Percentiles rank a stretch among this genome's conserved stretches.
These are phyloP conservation scores for Ogataea populi-albae DNA, from an alignment of 805 yeast genomes.

Conservation along the genomic window DNA sequence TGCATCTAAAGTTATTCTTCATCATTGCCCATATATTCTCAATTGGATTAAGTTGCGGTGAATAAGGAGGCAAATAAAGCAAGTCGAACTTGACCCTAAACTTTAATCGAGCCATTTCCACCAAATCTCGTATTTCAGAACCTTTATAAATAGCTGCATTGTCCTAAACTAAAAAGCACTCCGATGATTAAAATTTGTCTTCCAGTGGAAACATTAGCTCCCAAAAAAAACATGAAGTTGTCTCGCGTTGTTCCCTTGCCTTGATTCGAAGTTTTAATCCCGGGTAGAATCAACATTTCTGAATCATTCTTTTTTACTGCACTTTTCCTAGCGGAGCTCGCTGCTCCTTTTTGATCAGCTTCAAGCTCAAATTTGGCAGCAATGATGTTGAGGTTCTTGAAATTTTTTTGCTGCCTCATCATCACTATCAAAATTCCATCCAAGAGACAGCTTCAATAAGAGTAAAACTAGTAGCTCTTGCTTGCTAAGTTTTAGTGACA, in stretches of 20 bases:
- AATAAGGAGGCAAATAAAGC: constrained; percentile 4
- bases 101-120: constrained; percentile 2
- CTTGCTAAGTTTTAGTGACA: background rate
- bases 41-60: constrained; percentile 3
- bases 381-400: constrained; percentile 1
- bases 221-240: constrained; percentile 3
- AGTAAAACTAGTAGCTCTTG: constrained; percentile 4
- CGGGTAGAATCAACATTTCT: constrained; percentile 2
- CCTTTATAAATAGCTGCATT: constrained; percentile 3
- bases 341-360: constrained; percentile 1
- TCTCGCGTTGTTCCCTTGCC: constrained; percentile 1
- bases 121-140: constrained; percentile 2
- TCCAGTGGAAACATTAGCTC: constrained; percentile 1
- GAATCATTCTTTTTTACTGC: constrained; percentile 1
- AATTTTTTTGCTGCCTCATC: constrained; percentile 2
- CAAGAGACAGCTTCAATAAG: constrained; percentile 4
- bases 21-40: constrained; percentile 3
- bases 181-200: background rate
- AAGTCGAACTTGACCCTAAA: constrained; percentile 1
- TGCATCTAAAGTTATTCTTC: constrained; percentile 1
- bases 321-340: background rate
- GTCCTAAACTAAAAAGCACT: constrained; percentile 2
- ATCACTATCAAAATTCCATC: constrained; percentile 1
- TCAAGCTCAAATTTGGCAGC: constrained; percentile 1
- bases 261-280: constrained; percentile 1